These are phyloP conservation scores for Ziziphus jujuba DNA, from an alignment of 306 rosid species.

Conservation along the genomic window DNA sequence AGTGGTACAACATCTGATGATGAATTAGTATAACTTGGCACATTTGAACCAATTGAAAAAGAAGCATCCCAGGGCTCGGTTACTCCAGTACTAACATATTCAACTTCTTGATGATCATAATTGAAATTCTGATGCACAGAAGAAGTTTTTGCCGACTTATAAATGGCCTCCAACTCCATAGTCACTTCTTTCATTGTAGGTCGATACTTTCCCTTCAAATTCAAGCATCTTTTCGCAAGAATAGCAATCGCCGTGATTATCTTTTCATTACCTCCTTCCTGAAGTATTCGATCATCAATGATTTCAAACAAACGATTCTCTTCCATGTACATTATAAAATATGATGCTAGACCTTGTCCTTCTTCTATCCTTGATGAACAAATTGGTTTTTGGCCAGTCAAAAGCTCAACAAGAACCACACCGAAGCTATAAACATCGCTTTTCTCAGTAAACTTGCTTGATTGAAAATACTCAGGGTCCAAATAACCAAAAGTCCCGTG, in stretches of 20 bases:
- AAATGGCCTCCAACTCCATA: not conserved
- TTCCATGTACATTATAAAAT: not conserved
- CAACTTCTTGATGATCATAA: slow-evolving; percentile 22
- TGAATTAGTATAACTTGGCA: not conserved
- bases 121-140: not conserved
- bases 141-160: not conserved
- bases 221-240: slow-evolving; percentile 9
- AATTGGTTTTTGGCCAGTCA: no score
- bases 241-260: slow-evolving; percentile 7
- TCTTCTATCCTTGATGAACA: no score
- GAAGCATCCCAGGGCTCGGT: not conserved
- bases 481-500: no score
- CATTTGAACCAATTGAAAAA: not conserved
- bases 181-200: slow-evolving; percentile 17
- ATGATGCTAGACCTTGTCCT: not conserved
- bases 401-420: no score
- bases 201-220: slow-evolving; percentile 1
- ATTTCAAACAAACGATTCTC: not conserved
- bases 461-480: no score
- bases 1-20: slow-evolving; percentile 1
- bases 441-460: no score
- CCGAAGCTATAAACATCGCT: no score
- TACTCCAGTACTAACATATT: not conserved
- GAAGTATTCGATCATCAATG: not conserved
- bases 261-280: not conserved